phyloP scores from a whole-genome alignment of 257 asterid genomes.

The Plantago elongata region DNA sequence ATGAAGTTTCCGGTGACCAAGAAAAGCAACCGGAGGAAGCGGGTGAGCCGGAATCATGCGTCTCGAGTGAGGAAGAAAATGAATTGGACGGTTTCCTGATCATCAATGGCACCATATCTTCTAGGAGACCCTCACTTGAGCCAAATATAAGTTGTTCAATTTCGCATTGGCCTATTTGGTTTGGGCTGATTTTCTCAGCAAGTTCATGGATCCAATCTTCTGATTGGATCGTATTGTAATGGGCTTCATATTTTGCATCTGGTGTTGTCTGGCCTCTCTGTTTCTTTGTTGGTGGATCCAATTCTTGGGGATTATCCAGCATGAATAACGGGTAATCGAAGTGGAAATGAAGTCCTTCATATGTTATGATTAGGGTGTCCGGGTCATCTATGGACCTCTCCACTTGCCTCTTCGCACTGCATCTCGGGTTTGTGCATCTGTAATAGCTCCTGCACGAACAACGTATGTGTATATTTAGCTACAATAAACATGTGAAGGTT shows the following conservation, averaged over 20 bases:
- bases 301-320: slow-evolving; percentile 12
- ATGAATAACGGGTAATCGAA: slow-evolving; percentile 60
- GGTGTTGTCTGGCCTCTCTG: slow-evolving; percentile 28
- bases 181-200: background rate
- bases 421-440: slow-evolving; percentile 79
- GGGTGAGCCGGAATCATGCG: slow-evolving; percentile 46
- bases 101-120: slow-evolving; percentile 77
- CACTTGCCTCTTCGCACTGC: slow-evolving; percentile 86
- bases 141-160: slow-evolving; percentile 13
- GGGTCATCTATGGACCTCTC: slow-evolving; percentile 72
- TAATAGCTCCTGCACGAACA: slow-evolving; percentile 63
- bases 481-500: too few species aligned
- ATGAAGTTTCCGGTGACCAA: slow-evolving; percentile 39
- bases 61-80: slow-evolving; percentile 43
- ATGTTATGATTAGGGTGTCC: slow-evolving; percentile 59
- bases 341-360: slow-evolving; percentile 96
- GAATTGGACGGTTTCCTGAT: slow-evolving; percentile 60
- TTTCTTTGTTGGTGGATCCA: slow-evolving; percentile 53
- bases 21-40: slow-evolving; percentile 49
- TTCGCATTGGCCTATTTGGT: slow-evolving; percentile 17
- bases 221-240: background rate
- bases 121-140: slow-evolving; percentile 64
- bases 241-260: slow-evolving; percentile 13
- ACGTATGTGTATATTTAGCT: too few species aligned
- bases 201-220: slow-evolving; percentile 20